These are phyloP conservation scores for Pleodorina starrii DNA, from an alignment of 139 green algal species.

Conservation along the genomic window DNA sequence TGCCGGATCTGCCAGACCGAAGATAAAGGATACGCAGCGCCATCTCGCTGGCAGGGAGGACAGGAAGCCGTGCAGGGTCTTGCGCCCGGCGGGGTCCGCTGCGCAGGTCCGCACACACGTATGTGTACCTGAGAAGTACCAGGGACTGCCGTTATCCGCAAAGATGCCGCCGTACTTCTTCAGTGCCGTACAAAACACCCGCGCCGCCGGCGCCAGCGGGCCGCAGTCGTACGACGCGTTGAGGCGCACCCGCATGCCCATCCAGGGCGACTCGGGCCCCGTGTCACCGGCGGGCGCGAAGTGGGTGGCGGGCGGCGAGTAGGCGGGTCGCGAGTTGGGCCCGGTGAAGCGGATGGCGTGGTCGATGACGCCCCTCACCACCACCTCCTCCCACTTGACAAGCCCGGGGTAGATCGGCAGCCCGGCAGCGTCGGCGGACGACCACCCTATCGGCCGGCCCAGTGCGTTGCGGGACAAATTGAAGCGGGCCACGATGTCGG, in stretches of 20 bases:
- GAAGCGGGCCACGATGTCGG: constrained; percentile 23
- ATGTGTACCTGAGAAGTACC: constrained; percentile 50
- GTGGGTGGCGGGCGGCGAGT: constrained; percentile 49
- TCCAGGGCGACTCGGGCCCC: constrained; percentile 41
- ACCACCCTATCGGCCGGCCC: constrained; percentile 58
- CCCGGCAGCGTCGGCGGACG: constrained; percentile 56
- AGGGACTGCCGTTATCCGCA: constrained; percentile 58
- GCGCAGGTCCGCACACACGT: no score
- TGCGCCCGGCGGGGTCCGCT: no score
- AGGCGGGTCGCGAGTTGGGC: constrained; percentile 29
- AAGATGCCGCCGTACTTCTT: constrained; percentile 61
- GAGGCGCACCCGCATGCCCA: constrained; percentile 59
- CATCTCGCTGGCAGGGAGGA: no score
- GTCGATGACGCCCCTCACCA: constrained; percentile 40
- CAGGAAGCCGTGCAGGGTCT: no score
- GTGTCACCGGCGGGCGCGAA: constrained; percentile 36
- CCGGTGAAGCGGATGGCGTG: constrained; percentile 64
- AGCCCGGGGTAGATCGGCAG: constrained; percentile 53
- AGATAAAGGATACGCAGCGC: no score
- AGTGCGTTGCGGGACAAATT: constrained; percentile 34
- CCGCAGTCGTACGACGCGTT: constrained; percentile 41
- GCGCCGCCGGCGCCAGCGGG: constrained; percentile 11
- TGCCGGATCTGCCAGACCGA: no score
- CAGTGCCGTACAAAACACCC: constrained; percentile 52
- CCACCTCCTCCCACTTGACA: constrained; percentile 38